These are phyloP conservation scores for Flaveria brownii DNA, from an alignment of 129 eudicot species.

Conservation along the genomic window DNA sequence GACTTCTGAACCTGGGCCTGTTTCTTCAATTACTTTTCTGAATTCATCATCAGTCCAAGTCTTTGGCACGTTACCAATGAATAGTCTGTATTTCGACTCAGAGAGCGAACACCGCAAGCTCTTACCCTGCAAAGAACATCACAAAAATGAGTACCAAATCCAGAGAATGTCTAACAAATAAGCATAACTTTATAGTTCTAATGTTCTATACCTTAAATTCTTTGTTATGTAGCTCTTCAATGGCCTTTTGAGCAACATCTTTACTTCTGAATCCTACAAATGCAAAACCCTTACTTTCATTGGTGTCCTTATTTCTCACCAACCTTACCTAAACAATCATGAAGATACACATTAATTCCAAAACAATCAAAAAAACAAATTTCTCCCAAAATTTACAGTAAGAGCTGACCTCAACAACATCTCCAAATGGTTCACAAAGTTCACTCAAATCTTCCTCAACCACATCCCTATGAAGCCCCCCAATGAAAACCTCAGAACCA, in stretches of 20 bases:
- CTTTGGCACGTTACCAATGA: slow-evolving; percentile 92
- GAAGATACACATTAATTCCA: neutral
- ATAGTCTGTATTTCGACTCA: slow-evolving; percentile 87
- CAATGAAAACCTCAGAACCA: slow-evolving; percentile 96
- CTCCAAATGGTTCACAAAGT: slow-evolving; percentile 86
- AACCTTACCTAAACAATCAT: slow-evolving; percentile 61
- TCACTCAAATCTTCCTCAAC: slow-evolving; percentile 87
- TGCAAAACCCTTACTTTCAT: slow-evolving; percentile 93
- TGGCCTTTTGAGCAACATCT: slow-evolving; percentile 90
- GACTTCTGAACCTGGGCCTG: slow-evolving; percentile 92
- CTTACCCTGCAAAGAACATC: slow-evolving; percentile 52
- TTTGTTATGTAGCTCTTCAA: slow-evolving; percentile 83
- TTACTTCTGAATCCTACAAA: slow-evolving; percentile 86
- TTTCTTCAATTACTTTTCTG: slow-evolving; percentile 71
- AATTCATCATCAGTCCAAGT: slow-evolving; percentile 86
- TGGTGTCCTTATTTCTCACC: slow-evolving; percentile 91
- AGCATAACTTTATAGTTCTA: neutral
- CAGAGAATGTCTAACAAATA: neutral
- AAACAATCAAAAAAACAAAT: neutral
- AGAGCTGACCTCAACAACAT: slow-evolving; percentile 69
- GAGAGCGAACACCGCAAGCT: slow-evolving; percentile 89
- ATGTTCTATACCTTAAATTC: slow-evolving; percentile 66
- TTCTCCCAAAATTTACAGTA: neutral
- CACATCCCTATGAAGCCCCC: slow-evolving; percentile 85
- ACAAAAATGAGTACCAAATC: slow-evolving; percentile 4